Percentiles rank a stretch among this genome's conserved stretches.
Conservation (phyloP, 2,329 filamentous ascomycete species). For the Diaporthe capsici region DNA sequence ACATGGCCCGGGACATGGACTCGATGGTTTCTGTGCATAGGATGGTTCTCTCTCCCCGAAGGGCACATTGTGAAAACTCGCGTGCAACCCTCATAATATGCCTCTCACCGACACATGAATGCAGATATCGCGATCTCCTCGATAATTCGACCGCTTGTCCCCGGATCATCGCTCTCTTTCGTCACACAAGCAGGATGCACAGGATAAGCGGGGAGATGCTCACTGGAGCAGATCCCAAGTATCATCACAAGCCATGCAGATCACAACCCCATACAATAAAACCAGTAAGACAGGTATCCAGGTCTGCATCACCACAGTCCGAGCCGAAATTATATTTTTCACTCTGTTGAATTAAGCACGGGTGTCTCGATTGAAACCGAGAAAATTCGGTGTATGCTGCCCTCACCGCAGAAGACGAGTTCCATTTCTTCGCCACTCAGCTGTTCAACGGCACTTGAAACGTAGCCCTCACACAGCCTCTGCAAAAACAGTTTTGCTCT, state of each 20-base stretch:
- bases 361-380: background rate
- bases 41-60: background rate
- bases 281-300: background rate
- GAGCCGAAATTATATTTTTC: background rate
- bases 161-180: background rate
- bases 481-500: background rate
- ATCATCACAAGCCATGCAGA: background rate
- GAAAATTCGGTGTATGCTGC: background rate
- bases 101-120: background rate
- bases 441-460: too few relatives aligned
- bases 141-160: background rate
- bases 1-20: background rate
- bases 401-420: background rate
- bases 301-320: background rate
- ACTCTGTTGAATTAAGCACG: background rate
- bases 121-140: background rate
- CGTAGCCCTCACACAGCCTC: background rate
- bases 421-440: too few relatives aligned
- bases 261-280: background rate
- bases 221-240: conserved; percentile 15
- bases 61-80: background rate
- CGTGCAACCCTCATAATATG: background rate
- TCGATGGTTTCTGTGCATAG: background rate
- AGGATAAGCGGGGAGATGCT: background rate
- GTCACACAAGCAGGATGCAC: background rate